Evolutionary conservation across 2,329 filamentous ascomycete species (phyloP).

Genomic region (Colletotrichum endophyticum): DNA sequence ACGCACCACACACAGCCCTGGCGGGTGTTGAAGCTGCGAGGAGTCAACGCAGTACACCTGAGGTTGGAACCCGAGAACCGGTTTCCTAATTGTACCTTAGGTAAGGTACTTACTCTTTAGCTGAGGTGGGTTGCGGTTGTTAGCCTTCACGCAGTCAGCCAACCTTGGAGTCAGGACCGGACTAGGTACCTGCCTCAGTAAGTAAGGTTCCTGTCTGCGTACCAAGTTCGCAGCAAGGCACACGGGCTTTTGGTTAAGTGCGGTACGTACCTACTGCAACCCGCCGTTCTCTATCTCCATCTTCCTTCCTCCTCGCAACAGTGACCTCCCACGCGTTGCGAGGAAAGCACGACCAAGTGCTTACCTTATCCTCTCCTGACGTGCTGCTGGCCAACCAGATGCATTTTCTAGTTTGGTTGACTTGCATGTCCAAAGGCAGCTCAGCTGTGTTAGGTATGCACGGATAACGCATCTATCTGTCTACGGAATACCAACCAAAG

Average conservation of each 20-base stretch:
- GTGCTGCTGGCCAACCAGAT: neutral
- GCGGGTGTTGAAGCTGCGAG: neutral
- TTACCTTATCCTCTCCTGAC: neutral
- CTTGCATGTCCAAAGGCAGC: neutral
- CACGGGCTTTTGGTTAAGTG: neutral
- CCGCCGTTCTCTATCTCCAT: neutral
- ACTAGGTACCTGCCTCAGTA: neutral
- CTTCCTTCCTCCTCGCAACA: neutral
- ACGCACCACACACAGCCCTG: neutral
- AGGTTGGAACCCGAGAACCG: neutral
- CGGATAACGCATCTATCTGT: too few relatives aligned
- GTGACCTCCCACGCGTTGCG: neutral
- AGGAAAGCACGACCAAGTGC: neutral
- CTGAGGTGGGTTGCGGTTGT: neutral
- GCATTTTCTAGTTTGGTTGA: neutral
- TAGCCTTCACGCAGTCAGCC: neutral
- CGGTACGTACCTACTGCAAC: neutral
- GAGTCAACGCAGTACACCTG: neutral
- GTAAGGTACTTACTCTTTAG: neutral
- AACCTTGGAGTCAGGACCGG: neutral
- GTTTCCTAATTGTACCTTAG: neutral
- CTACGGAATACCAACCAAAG: too few relatives aligned
- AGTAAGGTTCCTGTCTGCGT: neutral
- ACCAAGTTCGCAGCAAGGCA: neutral
- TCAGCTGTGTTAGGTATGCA: neutral